Base-by-base conservation (phyloP, 2,329 filamentous ascomycete species). In the Fusarium newnesense region DNA sequence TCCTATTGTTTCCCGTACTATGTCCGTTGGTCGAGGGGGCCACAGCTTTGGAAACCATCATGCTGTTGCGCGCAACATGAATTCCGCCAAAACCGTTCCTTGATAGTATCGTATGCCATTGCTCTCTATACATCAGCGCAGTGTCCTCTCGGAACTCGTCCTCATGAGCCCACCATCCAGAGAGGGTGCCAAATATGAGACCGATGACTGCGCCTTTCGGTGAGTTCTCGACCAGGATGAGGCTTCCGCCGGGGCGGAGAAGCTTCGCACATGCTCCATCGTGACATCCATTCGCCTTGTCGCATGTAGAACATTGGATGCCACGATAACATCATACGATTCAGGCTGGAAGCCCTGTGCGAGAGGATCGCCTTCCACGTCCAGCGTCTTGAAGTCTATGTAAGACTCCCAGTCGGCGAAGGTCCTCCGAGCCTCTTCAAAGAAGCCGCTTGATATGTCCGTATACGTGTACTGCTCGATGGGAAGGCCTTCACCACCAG, bases 31-130 rank as follows among this genome's bases (percentile, higher is more conserved):
- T 26, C 21, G 37, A 15, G 9, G 36, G 18, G 1, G 37, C 24
- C 4, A 64, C 44, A n/a, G 54, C 61, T n/a, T 26, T 64, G 10
- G 61, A 64, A 44, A 64, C 61, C 61, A 64, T 52, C 61, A 64
- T 64, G 26, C 61, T 64, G 7, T 64, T 64, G 8, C 56, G 44
- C 12, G 60, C 54, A 34, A 64, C 54, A 49, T 64, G 43, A 4
- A 64, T 60, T 7, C 60, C 60, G 4, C 60, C 54, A 24, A 60
- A 64, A 9, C 54, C 43, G 5, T 60, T 63, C 12, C 60, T 49
- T 4, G 54, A 64, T 4, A 64, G 36, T 5, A 64, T 64, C 9
- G 12, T 39, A 26, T 60, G 13, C 60, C 60, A 64, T 34, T 64
- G 60, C 6, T 60, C 54, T 5, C 60, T 36, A 10, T 64, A 60